phyloP scores from a whole-genome alignment of 1,139 yeast species.

The Candida sanyaensis region DNA sequence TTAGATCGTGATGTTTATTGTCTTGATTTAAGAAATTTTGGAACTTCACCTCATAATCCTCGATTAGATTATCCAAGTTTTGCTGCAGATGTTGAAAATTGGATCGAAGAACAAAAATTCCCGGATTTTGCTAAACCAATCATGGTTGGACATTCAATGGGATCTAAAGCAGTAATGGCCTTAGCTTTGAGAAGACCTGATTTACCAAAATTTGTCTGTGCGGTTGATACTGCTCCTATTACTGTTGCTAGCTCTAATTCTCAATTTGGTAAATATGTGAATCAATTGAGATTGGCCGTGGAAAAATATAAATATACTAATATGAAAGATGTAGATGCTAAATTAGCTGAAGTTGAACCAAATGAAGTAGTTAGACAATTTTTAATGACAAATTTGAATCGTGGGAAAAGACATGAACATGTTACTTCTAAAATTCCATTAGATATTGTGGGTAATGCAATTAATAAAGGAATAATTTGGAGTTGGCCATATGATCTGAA shows the following conservation, averaged over 20 bases:
- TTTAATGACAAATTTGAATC: constrained; percentile 65
- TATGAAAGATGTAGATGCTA: constrained; percentile 68
- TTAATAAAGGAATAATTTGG: constrained; percentile 64
- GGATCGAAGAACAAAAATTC: constrained; percentile 53
- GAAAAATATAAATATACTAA: constrained; percentile 45
- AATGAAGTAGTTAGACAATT: constrained; percentile 67
- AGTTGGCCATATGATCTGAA: constrained; percentile 75
- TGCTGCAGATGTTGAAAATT: constrained; percentile 81
- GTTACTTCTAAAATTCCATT: constrained; percentile 66
- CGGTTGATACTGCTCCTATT: constrained; percentile 92
- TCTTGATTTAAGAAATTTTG: constrained; percentile 87
- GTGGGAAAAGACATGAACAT: constrained; percentile 41
- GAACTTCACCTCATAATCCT: constrained; percentile 75
- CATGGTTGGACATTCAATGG: constrained; percentile 94
- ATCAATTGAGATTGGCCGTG: constrained; percentile 57
- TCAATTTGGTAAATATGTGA: constrained; percentile 67
- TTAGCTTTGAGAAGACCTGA: constrained; percentile 71
- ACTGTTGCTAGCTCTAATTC: constrained; percentile 56
- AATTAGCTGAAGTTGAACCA: constrained; percentile 63
- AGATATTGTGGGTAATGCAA: constrained; percentile 60
- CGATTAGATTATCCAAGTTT: constrained; percentile 79
- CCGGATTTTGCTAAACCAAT: constrained; percentile 48
- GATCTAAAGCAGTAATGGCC: constrained; percentile 94
- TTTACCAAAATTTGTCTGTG: constrained; percentile 60
- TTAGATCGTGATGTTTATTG: constrained; percentile 59